Evolutionary conservation across 2,329 filamentous ascomycete species (phyloP).

Genomic region (Podosphaera leucotricha): DNA sequence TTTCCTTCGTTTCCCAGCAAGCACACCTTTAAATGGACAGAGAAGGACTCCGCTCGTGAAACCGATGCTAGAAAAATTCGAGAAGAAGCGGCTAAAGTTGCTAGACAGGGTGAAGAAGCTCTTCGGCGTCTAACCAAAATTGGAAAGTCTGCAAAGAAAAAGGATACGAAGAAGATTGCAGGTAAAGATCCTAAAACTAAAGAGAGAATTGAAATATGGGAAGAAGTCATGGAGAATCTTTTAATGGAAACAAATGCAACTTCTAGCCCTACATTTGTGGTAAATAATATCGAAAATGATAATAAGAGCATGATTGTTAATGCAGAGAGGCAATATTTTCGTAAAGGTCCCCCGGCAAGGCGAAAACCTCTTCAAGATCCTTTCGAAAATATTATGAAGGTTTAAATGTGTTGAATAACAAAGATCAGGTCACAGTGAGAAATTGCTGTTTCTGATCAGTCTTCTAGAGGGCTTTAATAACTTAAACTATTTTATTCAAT

Average conservation of each 20-base stretch:
- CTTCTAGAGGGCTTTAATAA: neutral
- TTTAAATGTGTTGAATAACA: neutral
- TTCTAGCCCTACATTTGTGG: neutral
- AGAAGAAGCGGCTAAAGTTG: slow-evolving; percentile 33
- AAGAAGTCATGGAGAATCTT: slow-evolving; percentile 33
- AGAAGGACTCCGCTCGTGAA: slow-evolving; percentile 22
- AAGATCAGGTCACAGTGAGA: neutral
- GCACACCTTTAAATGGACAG: slow-evolving; percentile 38
- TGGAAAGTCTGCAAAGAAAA: slow-evolving; percentile 39
- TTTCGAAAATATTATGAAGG: neutral
- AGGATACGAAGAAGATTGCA: slow-evolving; percentile 34
- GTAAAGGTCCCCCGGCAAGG: slow-evolving; percentile 18
- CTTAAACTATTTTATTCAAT: neutral
- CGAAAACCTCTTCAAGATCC: slow-evolving; percentile 5
- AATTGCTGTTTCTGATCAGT: neutral
- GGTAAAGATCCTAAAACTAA: slow-evolving; percentile 24
- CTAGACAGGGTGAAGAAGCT: slow-evolving; percentile 37
- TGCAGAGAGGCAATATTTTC: slow-evolving; percentile 26
- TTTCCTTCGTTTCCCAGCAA: slow-evolving; percentile 40
- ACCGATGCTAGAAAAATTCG: slow-evolving; percentile 33
- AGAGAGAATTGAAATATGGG: slow-evolving; percentile 35
- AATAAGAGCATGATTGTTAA: slow-evolving; percentile 44
- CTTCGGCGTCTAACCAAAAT: slow-evolving; percentile 34
- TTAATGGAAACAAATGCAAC: neutral
- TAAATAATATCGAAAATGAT: slow-evolving; percentile 20